A percentile compares a stretch with the other conserved stretches of the same genome.
These are phyloP conservation scores for Candida dajiaensis DNA, from an alignment of 805 yeast genomes.

Conservation along the genomic window DNA sequence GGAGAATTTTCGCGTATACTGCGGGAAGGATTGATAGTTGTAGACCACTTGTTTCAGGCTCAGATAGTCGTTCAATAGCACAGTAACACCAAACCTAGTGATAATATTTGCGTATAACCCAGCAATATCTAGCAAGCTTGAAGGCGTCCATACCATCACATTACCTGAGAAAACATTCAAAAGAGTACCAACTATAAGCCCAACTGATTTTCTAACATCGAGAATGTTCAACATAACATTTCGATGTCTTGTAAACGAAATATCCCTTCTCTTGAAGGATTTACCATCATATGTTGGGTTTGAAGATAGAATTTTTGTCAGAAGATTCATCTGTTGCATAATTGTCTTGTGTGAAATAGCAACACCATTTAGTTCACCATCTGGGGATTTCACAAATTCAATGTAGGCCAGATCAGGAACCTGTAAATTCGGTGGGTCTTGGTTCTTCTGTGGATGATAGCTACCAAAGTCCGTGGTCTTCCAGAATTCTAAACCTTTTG, in stretches of 20 bases:
- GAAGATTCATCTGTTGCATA: constrained; percentile 77
- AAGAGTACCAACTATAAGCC: constrained; percentile 74
- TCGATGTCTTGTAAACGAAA: constrained; percentile 39
- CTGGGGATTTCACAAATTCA: constrained; percentile 84
- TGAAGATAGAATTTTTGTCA: constrained; percentile 64
- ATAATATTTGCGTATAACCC: constrained; percentile 84
- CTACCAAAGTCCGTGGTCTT: constrained; percentile 84
- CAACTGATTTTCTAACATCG: constrained; percentile 76
- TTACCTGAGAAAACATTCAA: constrained; percentile 85
- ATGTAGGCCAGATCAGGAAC: constrained; percentile 87
- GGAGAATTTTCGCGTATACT: constrained; percentile 72
- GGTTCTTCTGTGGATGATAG: constrained; percentile 52
- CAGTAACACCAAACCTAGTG: constrained; percentile 62
- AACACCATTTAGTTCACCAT: constrained; percentile 89
- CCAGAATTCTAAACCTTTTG: constrained; percentile 68
- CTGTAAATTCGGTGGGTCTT: constrained; percentile 58
- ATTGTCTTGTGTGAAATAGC: constrained; percentile 87
- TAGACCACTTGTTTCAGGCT: constrained; percentile 87
- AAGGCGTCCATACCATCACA: constrained; percentile 73
- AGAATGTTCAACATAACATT: constrained; percentile 58
- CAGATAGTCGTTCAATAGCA: constrained; percentile 78
- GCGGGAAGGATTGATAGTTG: constrained; percentile 88
- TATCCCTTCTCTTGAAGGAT: constrained; percentile 46
- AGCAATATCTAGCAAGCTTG: constrained; percentile 63
- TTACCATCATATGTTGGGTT: constrained; percentile 42